Base-by-base conservation (phyloP, 352 stramenopile species). In the Phytophthora pluvialis region DNA sequence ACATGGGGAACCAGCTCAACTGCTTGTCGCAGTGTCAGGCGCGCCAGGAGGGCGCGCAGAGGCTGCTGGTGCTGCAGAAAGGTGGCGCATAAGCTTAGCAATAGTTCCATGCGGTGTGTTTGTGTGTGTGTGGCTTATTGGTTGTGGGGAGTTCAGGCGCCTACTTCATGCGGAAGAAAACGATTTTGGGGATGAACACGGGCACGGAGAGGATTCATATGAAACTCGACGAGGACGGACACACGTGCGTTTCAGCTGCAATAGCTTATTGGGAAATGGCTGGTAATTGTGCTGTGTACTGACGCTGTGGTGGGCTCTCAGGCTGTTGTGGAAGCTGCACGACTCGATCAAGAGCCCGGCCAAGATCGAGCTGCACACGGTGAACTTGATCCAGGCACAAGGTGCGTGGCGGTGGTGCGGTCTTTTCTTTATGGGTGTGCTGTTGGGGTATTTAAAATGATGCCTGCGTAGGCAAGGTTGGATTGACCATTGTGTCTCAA, bases 1-100 rank as follows among this genome's bases (percentile, higher is more conserved):
- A 13, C n/a, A 75, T 94, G 86, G 86, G 86, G 48, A 94, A 94
- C 68, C 66, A 82, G 57, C 77, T 94, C 61, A 93, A 91, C 63
- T 94, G 86, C 68, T 59, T 92, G 13, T 75, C 85, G 75, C 80
- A 93, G 65, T 94, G 86, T 61, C 82, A 87, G 48, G 69, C 77
- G 53, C 74, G 85, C 29, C 77, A 85, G 31, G 83, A 94, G 70
- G 74, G 77, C 49, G 65, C 78, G 26, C 78, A 93, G 74, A 77
- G 80, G 4, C 65, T 92, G 21, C 61, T 90, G 12, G 69, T 89
- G n/a, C 80, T 94, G 4, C 83, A 91, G 36, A 83, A 91, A 89
- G 84, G 84, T 88, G 51, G 2, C 18, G 2, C 9, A 3, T 18
- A 32, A 44, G 4, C 31, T 21, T 21, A 21, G 21, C 21, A 21